Evolutionary conservation across 306 rosid genomes (phyloP), one percentile per base, ranked within the genome.

Genomic region (Pterocarpus santalinus): DNA sequence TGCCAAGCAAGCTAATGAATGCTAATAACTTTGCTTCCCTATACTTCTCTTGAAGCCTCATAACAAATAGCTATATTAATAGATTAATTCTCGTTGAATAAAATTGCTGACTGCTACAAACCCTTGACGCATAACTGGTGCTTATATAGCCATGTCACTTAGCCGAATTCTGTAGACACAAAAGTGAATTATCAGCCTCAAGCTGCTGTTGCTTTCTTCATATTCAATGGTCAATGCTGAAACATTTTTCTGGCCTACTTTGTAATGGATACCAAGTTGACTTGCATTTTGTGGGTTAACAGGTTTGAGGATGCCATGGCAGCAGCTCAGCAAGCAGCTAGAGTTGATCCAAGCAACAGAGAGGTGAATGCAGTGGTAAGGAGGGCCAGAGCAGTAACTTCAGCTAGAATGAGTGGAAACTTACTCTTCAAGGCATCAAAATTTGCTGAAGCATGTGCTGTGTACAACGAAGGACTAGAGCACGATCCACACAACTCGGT

Each of bases 341-440:
- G 56, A 28, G 86, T 95, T 16, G 94, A 90, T 87, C 92, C 93
- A 43, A 77, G 81, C 46, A 87, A 91, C 76, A 88, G 80, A 84
- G 92, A 90, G 69, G 86, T 84, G 12, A 79, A 39, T 32, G 47
- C 30, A 64, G 79, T 90, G 82, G 87, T 87, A 38, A 91, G 88
- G 84, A 89, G 81, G 83, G 90, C 85, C 13, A 89, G 87, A 79
- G 85, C 90, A 6, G 87, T 80, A 43, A 65, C 90, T 30, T 89
- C 91, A 11, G 93, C 99, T 3, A 83, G 99, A 87, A 81, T 82
- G 82, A 91, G 86, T 14, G 99, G 99, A 36, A 95, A 95, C 87
- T 49, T 86, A 5, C 96, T 95, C 75, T 93, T 93, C 90, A 95
- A 84, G 88, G 92, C 89, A 22, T 84, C 90, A 2, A 95, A 89